Evolutionary conservation across 164 flowering plant genomes (phyloP).

Genomic region (Stephania japonica): DNA sequence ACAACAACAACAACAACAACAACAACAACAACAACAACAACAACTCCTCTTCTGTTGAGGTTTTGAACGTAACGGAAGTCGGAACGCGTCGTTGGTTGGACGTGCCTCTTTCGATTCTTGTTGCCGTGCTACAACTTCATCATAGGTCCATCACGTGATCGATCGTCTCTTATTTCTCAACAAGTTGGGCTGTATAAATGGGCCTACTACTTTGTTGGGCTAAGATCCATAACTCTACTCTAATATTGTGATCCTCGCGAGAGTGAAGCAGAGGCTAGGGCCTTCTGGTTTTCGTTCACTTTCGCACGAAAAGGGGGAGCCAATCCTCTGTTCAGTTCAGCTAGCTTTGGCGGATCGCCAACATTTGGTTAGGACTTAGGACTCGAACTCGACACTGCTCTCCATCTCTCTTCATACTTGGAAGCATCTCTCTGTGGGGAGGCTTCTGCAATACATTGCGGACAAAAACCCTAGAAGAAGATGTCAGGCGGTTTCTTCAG

Average conservation of each 20-base stretch:
- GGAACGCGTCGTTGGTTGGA: background rate
- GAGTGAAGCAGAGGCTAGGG: background rate
- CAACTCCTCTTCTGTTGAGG: too few species aligned
- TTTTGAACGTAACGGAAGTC: background rate
- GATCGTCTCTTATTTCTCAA: background rate
- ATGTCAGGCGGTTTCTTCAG: conserved; percentile 99
- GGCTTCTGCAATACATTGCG: background rate
- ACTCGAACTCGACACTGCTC: too few species aligned
- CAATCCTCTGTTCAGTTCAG: too few species aligned
- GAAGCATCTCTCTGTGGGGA: background rate
- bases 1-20: too few species aligned
- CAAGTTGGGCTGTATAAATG: background rate
- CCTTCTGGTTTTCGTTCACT: background rate
- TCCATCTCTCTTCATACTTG: too few species aligned
- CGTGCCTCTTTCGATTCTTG: background rate
- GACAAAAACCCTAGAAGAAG: conserved; percentile 43
- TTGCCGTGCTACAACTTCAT: too few species aligned
- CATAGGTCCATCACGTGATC: too few species aligned
- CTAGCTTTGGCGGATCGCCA: background rate
- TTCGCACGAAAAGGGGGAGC: too few species aligned
- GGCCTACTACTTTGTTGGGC: background rate
- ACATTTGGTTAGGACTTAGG: background rate
- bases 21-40: too few species aligned
- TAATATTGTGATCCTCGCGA: background rate
- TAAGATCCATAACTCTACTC: background rate